Evolutionary conservation across 2,329 filamentous ascomycete genomes (phyloP).

Genomic region (Alternaria ethzedia): DNA sequence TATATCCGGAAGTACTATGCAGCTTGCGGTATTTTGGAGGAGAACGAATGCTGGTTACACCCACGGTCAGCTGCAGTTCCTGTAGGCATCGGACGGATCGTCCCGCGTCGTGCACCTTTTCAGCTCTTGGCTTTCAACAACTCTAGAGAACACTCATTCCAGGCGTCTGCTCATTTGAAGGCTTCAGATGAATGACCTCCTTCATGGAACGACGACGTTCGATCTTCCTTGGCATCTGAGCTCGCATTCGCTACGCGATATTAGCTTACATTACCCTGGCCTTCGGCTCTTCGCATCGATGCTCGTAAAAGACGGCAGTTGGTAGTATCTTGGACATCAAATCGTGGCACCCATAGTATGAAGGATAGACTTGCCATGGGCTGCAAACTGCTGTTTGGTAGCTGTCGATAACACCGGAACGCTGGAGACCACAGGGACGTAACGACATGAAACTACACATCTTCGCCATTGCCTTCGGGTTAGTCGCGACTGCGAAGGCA

Average conservation of each 20-base stretch:
- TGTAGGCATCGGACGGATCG: neutral
- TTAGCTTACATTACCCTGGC: conserved; percentile 15
- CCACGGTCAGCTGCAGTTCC: neutral
- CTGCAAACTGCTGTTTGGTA: neutral
- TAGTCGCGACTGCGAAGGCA: conserved; percentile 26
- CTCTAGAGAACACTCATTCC: neutral
- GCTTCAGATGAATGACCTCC: neutral
- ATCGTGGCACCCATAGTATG: neutral
- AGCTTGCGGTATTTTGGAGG: neutral
- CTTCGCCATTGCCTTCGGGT: conserved; percentile 23
- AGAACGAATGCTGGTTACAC: neutral
- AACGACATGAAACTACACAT: conserved; percentile 25
- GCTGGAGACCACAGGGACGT: neutral
- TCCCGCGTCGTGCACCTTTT: neutral
- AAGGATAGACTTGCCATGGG: neutral
- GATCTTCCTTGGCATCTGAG: conserved; percentile 15
- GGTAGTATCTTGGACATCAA: neutral
- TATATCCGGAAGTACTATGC: neutral
- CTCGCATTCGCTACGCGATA: conserved; percentile 17
- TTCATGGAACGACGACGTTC: neutral
- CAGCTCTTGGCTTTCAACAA: neutral
- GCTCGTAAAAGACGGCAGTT: conserved; percentile 8
- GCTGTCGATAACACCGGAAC: neutral
- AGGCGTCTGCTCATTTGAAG: neutral
- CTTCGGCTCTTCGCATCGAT: conserved; percentile 8